phyloP scores from a whole-genome alignment of 2,329 filamentous ascomycete genomes.

The Scedosporium dehoogii region DNA sequence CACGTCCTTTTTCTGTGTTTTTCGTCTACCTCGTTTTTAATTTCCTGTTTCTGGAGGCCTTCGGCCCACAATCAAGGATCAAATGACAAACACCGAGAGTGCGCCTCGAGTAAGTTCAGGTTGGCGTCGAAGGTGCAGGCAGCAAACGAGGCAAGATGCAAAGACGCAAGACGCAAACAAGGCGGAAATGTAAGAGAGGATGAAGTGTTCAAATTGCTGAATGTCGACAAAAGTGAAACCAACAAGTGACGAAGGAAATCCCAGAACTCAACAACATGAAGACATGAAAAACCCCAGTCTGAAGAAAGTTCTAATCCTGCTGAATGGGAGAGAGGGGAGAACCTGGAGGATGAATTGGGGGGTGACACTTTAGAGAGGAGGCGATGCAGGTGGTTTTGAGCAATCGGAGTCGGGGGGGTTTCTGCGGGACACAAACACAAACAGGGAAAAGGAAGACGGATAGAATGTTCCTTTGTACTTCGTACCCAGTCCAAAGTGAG shows the following conservation, averaged over 20 bases:
- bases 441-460: constrained; percentile 7
- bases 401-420: not conserved
- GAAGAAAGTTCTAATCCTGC: not conserved
- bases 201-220: no score
- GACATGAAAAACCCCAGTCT: no score
- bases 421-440: not conserved
- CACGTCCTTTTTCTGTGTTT: no score
- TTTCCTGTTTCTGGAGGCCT: no score
- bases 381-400: constrained; percentile 5
- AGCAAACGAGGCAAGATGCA: not conserved
- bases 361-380: constrained; percentile 1
- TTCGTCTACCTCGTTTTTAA: no score
- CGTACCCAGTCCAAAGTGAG: not conserved
- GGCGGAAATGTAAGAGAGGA: no score
- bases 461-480: constrained; percentile 8
- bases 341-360: not conserved
- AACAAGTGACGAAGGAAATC: no score
- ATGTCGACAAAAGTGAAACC: no score
- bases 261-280: no score
- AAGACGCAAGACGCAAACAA: not conserved
- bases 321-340: not conserved
- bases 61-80: no score
- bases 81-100: no score
- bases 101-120: no score
- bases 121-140: not conserved